A percentile compares a stretch with the other conserved stretches of the same genome.
Evolutionary conservation across 2,329 filamentous ascomycete species (phyloP).

Genomic region (Venturia asperata): DNA sequence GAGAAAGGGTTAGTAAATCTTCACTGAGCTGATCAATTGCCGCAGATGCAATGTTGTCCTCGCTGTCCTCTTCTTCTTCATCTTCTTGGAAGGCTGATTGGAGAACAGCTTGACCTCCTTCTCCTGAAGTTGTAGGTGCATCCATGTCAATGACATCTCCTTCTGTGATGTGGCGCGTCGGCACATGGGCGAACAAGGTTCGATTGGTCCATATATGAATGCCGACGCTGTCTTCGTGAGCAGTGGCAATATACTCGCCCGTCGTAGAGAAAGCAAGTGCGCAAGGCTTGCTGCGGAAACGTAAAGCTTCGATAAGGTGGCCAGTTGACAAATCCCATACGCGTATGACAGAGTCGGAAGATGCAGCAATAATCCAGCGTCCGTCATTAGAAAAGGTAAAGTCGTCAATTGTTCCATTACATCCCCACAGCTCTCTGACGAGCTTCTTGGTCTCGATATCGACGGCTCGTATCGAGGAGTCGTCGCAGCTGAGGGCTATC

Average conservation of each 20-base stretch:
- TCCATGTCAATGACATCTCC: conserved; percentile 57
- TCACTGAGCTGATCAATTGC: conserved; percentile 67
- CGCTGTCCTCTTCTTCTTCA: conserved; percentile 46
- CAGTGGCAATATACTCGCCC: conserved; percentile 90
- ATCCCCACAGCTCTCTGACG: conserved; percentile 88
- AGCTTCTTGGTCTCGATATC: conserved; percentile 86
- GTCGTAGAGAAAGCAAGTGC: conserved; percentile 81
- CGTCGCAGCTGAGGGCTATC: conserved; percentile 81
- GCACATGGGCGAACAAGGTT: conserved; percentile 79
- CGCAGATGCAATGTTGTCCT: conserved; percentile 37
- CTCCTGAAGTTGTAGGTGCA: conserved; percentile 71
- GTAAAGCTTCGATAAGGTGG: conserved; percentile 88
- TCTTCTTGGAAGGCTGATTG: conserved; percentile 63
- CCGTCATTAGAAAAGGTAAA: conserved; percentile 76
- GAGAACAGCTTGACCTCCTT: conserved; percentile 67
- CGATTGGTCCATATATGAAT: conserved; percentile 97
- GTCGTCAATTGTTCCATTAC: conserved; percentile 25
- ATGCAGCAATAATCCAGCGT: conserved; percentile 85
- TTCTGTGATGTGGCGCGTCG: conserved; percentile 77
- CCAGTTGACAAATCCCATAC: conserved; percentile 95
- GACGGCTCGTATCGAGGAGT: conserved; percentile 78
- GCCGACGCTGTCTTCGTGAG: conserved; percentile 72
- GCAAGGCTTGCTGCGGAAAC: conserved; percentile 69
- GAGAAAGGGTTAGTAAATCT: conserved; percentile 78
- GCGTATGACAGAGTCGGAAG: conserved; percentile 69